A percentile compares a stretch with the other conserved stretches of the same genome.
Evolutionary conservation across 129 eudicot genomes (phyloP).

Genomic region (Dittrichia graveolens): DNA sequence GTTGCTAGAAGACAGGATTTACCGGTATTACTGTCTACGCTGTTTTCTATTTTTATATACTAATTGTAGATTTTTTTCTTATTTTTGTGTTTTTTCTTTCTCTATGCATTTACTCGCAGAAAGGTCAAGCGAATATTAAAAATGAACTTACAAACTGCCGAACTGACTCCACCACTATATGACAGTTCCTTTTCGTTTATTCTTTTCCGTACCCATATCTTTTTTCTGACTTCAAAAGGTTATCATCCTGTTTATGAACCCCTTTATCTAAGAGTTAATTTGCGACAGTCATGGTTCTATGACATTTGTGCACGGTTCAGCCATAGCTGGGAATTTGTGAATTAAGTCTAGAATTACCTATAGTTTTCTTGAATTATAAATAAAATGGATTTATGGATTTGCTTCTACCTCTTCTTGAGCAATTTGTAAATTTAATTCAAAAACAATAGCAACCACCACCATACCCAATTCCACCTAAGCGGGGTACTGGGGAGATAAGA

Average conservation of each 20-base stretch:
- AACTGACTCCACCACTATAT: slow-evolving; percentile 12
- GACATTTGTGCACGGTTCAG: slow-evolving; percentile 6
- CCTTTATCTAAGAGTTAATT: slow-evolving; percentile 15
- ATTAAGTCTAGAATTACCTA: background rate
- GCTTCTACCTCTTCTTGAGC: background rate
- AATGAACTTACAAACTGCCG: too few relatives aligned
- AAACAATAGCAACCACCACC: too few relatives aligned
- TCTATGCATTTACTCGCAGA: background rate
- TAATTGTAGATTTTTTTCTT: background rate
- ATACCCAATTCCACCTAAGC: too few relatives aligned
- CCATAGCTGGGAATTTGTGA: slow-evolving; percentile 8
- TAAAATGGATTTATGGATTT: background rate
- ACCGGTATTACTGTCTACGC: slow-evolving; percentile 50
- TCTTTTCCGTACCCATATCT: background rate
- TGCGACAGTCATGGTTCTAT: slow-evolving; percentile 4
- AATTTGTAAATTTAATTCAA: background rate
- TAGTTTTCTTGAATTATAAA: background rate
- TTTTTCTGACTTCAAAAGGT: background rate
- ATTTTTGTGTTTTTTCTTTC: background rate
- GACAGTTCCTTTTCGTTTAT: slow-evolving; percentile 5
- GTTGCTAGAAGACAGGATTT: slow-evolving; percentile 94
- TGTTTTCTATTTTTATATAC: background rate
- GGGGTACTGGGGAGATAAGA: too few relatives aligned
- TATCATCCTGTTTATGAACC: slow-evolving; percentile 7
- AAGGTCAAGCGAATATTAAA: background rate